Conservation (phyloP, 495 filamentous ascomycete species). For the Lentithecium fluviatile region DNA sequence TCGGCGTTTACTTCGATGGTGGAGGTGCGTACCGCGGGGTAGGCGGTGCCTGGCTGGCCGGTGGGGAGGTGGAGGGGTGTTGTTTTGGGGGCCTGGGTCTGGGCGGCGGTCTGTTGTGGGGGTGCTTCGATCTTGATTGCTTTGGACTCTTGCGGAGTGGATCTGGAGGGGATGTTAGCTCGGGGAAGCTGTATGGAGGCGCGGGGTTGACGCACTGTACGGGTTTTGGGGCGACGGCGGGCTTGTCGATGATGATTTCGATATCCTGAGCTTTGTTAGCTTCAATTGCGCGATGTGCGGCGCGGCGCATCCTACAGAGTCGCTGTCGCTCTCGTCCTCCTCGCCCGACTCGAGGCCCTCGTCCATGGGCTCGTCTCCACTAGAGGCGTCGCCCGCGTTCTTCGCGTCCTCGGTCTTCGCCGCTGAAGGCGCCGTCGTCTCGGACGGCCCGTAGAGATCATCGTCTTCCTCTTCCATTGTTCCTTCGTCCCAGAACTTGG, state of each 20-base stretch:
- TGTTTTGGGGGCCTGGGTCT: conserved; percentile 8
- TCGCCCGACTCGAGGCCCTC: conserved; percentile 59
- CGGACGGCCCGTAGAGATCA: conserved; percentile 63
- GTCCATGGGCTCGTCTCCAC: conserved; percentile 40
- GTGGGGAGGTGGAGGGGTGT: conserved; percentile 21
- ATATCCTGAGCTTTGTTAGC: conserved; percentile 63
- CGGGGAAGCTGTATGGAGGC: too few species aligned
- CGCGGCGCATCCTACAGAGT: conserved; percentile 32
- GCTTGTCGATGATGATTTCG: conserved; percentile 89
- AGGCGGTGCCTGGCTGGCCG: conserved; percentile 54
- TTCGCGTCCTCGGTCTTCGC: conserved; percentile 25
- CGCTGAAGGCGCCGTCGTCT: conserved; percentile 8
- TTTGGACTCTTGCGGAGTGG: conserved; percentile 24
- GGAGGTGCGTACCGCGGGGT: conserved; percentile 68
- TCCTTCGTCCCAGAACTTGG: conserved; percentile 24
- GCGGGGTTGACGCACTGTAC: conserved; percentile 47
- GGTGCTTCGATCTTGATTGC: conserved; percentile 31
- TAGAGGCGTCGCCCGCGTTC: conserved; percentile 30
- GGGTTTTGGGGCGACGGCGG: conserved; percentile 60
- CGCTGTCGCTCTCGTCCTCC: conserved; percentile 72
- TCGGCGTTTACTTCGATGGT: conserved; percentile 82
- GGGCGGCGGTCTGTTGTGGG: conserved; percentile 9
- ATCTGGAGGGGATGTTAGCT: not conserved
- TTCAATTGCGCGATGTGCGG: not conserved
- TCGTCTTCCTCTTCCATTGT: conserved; percentile 70